These are phyloP conservation scores for Triglochin maritima DNA, from an alignment of 106 monocot species.

Conservation along the genomic window DNA sequence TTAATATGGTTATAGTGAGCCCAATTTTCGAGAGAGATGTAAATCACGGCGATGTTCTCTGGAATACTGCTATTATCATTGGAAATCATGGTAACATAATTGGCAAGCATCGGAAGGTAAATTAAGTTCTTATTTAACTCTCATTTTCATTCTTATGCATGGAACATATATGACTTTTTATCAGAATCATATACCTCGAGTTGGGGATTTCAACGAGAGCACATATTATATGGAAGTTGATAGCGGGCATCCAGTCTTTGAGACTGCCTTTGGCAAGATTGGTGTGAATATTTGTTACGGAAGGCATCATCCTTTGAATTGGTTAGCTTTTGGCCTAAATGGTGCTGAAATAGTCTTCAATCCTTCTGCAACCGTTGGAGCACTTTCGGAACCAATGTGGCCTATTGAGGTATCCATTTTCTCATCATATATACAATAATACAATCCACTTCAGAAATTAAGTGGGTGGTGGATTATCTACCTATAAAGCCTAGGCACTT, in stretches of 20 bases:
- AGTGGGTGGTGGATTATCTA: too few species aligned
- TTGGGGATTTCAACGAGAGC: constrained; percentile 96
- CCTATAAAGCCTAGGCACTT: too few species aligned
- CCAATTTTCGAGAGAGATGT: constrained; percentile 92
- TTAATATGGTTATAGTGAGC: constrained; percentile 91
- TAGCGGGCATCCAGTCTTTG: constrained; percentile 92
- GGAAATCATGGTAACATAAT: constrained; percentile 94
- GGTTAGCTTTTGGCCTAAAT: constrained; percentile 88
- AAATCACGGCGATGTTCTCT: constrained; percentile 78
- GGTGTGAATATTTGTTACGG: constrained; percentile 94
- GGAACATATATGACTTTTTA: neutral
- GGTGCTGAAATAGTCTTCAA: constrained; percentile 99
- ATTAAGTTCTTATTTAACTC: constrained; percentile 1
- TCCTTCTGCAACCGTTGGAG: constrained; percentile 96
- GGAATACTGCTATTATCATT: constrained; percentile 93
- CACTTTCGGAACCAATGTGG: constrained; percentile 97
- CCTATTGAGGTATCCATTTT: constrained; percentile 59
- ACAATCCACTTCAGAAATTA: neutral
- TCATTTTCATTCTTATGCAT: neutral
- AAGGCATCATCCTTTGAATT: constrained; percentile 91
- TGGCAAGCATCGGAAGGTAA: constrained; percentile 86
- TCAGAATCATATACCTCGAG: constrained; percentile 97
- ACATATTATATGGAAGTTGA: constrained; percentile 97
- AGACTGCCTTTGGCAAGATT: constrained; percentile 86
- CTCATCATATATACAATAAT: neutral